Conservation (phyloP, 2,329 filamentous ascomycete species). For the Purpureocillium lavendulum region DNA sequence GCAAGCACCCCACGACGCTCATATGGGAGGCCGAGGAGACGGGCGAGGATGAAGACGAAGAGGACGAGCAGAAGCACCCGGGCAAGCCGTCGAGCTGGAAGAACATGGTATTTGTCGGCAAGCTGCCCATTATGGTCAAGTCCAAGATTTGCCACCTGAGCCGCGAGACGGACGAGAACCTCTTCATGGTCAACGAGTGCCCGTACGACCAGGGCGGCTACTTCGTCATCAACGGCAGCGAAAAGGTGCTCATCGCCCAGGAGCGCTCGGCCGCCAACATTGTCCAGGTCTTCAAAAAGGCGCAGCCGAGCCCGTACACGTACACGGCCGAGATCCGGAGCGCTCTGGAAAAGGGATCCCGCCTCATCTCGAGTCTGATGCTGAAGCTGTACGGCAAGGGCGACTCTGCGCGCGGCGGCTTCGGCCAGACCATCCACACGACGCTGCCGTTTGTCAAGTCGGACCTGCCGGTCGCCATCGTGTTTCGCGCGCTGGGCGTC, state of each 20-base stretch:
- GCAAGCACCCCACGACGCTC: constrained; percentile 49
- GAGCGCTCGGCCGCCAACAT: constrained; percentile 97
- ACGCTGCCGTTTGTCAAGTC: constrained; percentile 90
- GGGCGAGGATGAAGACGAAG: constrained; percentile 39
- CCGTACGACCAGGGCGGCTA: constrained; percentile 98
- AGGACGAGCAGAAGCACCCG: constrained; percentile 19
- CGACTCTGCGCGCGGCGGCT: constrained; percentile 65
- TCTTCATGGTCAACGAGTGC: constrained; percentile 92
- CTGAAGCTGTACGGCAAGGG: constrained; percentile 87
- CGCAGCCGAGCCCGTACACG: constrained; percentile 80
- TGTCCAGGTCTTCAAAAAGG: constrained; percentile 98
- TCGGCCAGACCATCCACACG: constrained; percentile 82
- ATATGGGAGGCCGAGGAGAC: constrained; percentile 53
- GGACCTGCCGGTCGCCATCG: constrained; percentile 88
- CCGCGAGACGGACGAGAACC: constrained; percentile 71
- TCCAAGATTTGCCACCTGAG: constrained; percentile 90
- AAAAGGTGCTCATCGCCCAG: constrained; percentile 97
- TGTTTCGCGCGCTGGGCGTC: constrained; percentile 90
- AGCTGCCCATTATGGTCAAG: constrained; percentile 96
- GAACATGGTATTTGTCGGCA: constrained; percentile 82
- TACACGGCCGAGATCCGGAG: constrained; percentile 95
- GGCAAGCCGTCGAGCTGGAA: constrained; percentile 48
- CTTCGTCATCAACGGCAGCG: constrained; percentile 98
- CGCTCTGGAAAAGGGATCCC: constrained; percentile 90
- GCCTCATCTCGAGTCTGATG: constrained; percentile 85